phyloP scores from a whole-genome alignment of 106 monocot species.

The Allium sativum region DNA sequence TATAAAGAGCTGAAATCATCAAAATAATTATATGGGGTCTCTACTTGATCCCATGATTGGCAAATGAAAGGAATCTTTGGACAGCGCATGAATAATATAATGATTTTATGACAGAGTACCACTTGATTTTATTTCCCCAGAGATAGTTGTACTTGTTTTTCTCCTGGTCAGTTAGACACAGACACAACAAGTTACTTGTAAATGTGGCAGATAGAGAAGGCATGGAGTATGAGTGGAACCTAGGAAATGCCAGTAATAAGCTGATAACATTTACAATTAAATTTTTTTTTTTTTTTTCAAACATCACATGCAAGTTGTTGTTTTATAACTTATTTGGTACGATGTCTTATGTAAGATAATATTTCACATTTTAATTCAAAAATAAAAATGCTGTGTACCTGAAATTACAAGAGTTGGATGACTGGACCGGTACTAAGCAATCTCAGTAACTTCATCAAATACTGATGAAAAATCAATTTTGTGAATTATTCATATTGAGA shows the following conservation, averaged over 20 bases:
- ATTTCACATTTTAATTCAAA: not conserved
- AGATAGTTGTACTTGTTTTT: constrained; percentile 8
- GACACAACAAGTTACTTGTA: constrained; percentile 6
- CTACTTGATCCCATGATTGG: constrained; percentile 1
- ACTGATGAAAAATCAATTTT: not conserved
- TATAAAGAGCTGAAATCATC: constrained; percentile 1
- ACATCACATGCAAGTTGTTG: no score
- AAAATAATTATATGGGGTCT: constrained; percentile 4
- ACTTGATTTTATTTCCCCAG: not conserved
- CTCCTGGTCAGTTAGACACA: not conserved
- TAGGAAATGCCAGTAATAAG: constrained; percentile 2
- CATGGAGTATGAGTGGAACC: constrained; percentile 6
- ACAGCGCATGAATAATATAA: not conserved
- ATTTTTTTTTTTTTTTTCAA: no score
- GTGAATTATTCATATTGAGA: not conserved
- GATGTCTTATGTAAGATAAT: not conserved
- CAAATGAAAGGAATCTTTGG: not conserved
- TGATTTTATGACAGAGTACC: not conserved
- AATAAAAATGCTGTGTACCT: not conserved
- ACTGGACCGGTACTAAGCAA: not conserved
- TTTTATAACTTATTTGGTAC: not conserved
- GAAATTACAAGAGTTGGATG: not conserved
- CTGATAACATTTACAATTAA: constrained; percentile 10
- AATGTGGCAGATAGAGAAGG: not conserved
- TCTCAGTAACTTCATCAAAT: not conserved